Conservation (phyloP, 768 basidiomycete genomes). For the Auricularia sp. region DNA sequence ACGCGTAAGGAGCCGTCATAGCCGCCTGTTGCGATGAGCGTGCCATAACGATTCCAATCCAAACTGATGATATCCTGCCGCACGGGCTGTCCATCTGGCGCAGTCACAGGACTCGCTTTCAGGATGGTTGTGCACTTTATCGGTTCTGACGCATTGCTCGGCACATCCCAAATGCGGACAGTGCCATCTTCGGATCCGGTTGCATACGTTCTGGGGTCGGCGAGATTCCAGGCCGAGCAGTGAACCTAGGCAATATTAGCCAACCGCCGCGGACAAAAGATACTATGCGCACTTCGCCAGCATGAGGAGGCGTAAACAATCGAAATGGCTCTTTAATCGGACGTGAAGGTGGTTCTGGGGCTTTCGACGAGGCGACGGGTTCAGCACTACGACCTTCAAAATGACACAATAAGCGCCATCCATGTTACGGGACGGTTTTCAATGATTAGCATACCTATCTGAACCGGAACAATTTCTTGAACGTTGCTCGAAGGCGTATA, state of each 20-base stretch:
- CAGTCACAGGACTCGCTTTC: not conserved
- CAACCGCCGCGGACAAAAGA: not conserved
- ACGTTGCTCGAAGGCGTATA: too few species aligned
- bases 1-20: slow-evolving; percentile 70
- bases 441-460: too few species aligned
- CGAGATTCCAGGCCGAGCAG: not conserved
- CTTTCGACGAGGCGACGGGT: too few species aligned
- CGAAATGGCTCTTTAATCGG: too few species aligned
- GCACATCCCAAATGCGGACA: slow-evolving; percentile 57
- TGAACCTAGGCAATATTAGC: not conserved
- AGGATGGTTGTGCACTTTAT: not conserved
- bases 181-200: slow-evolving; percentile 51
- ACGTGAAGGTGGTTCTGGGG: too few species aligned
- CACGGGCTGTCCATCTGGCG: slow-evolving; percentile 22
- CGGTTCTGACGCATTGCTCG: not conserved
- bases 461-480: too few species aligned
- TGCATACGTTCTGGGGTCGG: not conserved
- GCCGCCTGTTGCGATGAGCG: slow-evolving; percentile 65
- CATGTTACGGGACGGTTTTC: too few species aligned
- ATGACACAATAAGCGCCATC: too few species aligned
- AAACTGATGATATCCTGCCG: slow-evolving; percentile 63
- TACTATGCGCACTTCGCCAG: not conserved
- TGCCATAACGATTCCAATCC: slow-evolving; percentile 72
- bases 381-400: too few species aligned
- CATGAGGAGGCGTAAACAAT: not conserved